Percentiles rank a stretch among this genome's conserved stretches.
Conservation (phyloP, 129 eudicot species). For the Centrapalus pauciflorus region DNA sequence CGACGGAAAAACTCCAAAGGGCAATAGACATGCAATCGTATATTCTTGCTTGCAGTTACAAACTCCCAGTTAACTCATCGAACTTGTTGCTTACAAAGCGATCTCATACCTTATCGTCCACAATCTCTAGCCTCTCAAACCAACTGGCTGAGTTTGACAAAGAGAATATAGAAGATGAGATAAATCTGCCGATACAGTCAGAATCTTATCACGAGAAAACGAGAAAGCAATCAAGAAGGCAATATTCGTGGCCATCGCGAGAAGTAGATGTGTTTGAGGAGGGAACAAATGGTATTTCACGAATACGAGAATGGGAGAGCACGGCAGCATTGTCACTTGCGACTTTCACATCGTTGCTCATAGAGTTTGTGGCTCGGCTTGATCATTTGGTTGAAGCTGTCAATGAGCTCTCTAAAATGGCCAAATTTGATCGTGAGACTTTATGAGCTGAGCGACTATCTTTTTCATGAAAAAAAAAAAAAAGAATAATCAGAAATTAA, state of each 20-base stretch:
- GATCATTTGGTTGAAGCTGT: slow-evolving; percentile 88
- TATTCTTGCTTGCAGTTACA: slow-evolving; percentile 34
- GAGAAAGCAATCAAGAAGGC: slow-evolving; percentile 57
- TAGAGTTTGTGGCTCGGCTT: slow-evolving; percentile 79
- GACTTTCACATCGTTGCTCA: slow-evolving; percentile 61
- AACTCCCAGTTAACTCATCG: slow-evolving; percentile 26
- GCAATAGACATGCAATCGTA: slow-evolving; percentile 48
- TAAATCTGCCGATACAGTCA: slow-evolving; percentile 14
- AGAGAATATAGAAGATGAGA: slow-evolving; percentile 21
- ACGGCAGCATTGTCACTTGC: slow-evolving; percentile 55
- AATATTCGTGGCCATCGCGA: slow-evolving; percentile 47
- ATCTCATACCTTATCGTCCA: slow-evolving; percentile 27
- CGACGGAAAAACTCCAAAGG: slow-evolving; percentile 52
- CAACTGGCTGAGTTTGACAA: slow-evolving; percentile 24
- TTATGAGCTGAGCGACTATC: slow-evolving; percentile 6
- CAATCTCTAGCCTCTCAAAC: slow-evolving; percentile 23
- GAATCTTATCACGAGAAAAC: slow-evolving; percentile 36
- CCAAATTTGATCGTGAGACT: slow-evolving; percentile 45
- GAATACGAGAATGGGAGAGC: slow-evolving; percentile 50
- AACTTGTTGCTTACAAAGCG: slow-evolving; percentile 13
- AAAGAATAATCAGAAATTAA: slow-evolving; percentile 1
- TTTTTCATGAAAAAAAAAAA: not conserved
- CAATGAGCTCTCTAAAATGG: slow-evolving; percentile 55
- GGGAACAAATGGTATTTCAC: slow-evolving; percentile 28
- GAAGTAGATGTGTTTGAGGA: slow-evolving; percentile 46